phyloP scores from a whole-genome alignment of 768 basidiomycete species.

The Kwoniella dendrophila region DNA sequence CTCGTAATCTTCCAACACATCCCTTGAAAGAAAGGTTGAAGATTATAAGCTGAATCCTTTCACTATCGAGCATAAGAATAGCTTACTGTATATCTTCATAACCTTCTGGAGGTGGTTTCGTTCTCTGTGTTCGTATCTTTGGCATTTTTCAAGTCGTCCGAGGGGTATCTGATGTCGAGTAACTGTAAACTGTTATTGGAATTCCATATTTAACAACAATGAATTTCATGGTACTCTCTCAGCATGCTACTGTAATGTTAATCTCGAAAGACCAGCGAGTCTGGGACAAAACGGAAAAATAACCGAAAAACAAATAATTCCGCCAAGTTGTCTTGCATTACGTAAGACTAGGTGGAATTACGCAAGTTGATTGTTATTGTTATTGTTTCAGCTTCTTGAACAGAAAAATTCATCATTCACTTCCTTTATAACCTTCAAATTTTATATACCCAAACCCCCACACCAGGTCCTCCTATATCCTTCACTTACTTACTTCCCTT shows the following conservation, averaged over 20 bases:
- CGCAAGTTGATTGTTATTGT: no score
- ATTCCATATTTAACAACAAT: no score
- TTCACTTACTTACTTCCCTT: not conserved
- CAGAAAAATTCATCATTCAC: not conserved
- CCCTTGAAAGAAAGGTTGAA: conserved; percentile 31
- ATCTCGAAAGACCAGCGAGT: not conserved
- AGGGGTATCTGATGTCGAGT: no score
- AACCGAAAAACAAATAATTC: not conserved
- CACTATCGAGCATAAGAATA: not conserved
- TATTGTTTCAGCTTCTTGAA: not conserved
- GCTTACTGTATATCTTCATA: conserved; percentile 79
- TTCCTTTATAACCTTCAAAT: not conserved
- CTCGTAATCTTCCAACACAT: conserved; percentile 97
- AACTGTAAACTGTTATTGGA: no score
- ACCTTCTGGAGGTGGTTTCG: conserved; percentile 92
- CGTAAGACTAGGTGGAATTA: no score
- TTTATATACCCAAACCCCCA: not conserved
- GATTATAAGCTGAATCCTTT: conserved; percentile 14
- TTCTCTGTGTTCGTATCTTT: conserved; percentile 87
- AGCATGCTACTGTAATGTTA: not conserved
- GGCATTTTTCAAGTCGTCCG: conserved; percentile 69
- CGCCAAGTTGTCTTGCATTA: no score
- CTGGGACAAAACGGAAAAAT: conserved; percentile 11
- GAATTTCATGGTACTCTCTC: no score
- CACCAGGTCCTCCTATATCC: not conserved